phyloP scores from a whole-genome alignment of 75 land plant species.

The Isoetes taiwanensis region DNA sequence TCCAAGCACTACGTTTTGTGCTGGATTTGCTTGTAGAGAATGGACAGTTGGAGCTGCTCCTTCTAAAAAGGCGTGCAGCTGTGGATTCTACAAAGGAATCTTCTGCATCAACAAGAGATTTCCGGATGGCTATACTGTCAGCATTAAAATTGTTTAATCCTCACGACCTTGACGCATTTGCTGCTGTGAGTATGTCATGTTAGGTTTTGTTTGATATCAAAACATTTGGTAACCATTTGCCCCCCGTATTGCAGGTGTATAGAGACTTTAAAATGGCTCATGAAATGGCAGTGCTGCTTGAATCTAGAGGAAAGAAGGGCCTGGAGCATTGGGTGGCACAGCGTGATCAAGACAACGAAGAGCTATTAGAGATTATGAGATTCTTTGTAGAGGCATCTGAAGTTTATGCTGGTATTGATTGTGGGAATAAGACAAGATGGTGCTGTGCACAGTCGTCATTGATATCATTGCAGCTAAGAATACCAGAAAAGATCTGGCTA shows the following conservation, averaged over 20 bases:
- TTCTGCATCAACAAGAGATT: conserved; percentile 68
- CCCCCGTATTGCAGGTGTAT: conserved; percentile 44
- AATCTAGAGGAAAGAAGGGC: conserved; percentile 47
- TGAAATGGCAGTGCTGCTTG: conserved; percentile 68
- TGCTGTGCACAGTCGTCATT: conserved; percentile 87
- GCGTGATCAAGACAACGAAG: conserved; percentile 56
- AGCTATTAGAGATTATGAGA: conserved; percentile 73
- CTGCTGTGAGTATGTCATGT: conserved; percentile 42
- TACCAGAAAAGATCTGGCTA: conserved; percentile 77
- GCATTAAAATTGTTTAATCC: conserved; percentile 77
- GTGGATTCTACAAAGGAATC: conserved; percentile 60
- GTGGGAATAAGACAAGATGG: conserved; percentile 64
- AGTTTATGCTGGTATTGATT: conserved; percentile 72
- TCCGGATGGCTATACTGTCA: conserved; percentile 93
- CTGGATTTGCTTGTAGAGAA: conserved; percentile 87
- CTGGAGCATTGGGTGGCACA: conserved; percentile 34
- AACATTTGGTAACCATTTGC: neutral
- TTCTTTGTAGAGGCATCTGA: conserved; percentile 84
- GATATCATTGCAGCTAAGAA: conserved; percentile 79
- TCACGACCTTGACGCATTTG: conserved; percentile 76
- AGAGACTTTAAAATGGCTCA: conserved; percentile 94
- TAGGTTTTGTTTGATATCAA: neutral
- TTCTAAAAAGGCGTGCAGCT: conserved; percentile 68
- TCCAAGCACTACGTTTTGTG: conserved; percentile 80
- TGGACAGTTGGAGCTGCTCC: conserved; percentile 83